phyloP scores from a whole-genome alignment of 495 filamentous ascomycete species.

The Trichoderma gamsii region DNA sequence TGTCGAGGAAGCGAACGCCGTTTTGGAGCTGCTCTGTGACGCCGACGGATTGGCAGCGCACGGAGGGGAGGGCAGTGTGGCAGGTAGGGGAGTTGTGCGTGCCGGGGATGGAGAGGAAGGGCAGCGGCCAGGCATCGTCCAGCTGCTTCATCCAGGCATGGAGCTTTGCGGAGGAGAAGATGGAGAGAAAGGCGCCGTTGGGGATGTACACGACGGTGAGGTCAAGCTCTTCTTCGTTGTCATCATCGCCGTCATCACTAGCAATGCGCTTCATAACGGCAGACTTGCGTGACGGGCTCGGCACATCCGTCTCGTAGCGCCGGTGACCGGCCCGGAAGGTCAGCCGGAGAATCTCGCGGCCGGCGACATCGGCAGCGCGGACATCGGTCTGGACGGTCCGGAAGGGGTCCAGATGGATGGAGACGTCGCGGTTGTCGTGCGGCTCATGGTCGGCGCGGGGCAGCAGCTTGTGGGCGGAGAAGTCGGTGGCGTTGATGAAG shows the following conservation, averaged over 20 bases:
- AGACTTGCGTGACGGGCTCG: constrained; percentile 30
- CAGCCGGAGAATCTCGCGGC: constrained; percentile 37
- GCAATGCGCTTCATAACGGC: constrained; percentile 30
- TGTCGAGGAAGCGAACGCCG: constrained; percentile 91
- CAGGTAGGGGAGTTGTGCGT: constrained; percentile 91
- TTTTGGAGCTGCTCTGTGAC: constrained; percentile 74
- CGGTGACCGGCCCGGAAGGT: constrained; percentile 37
- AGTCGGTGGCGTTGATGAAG: constrained; percentile 28
- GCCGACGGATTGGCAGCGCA: constrained; percentile 83
- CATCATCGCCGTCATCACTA: constrained; percentile 17
- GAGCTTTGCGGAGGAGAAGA: constrained; percentile 69
- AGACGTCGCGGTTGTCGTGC: constrained; percentile 30
- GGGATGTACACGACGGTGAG: constrained; percentile 72
- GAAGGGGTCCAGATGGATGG: constrained; percentile 34
- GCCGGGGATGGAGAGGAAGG: constrained; percentile 82
- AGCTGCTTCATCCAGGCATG: constrained; percentile 76
- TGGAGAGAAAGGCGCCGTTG: constrained; percentile 56
- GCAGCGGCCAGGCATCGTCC: constrained; percentile 60
- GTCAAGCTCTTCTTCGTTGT: constrained; percentile 25
- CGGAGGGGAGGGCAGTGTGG: constrained; percentile 77
- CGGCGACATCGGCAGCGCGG: constrained; percentile 29
- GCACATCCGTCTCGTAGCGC: constrained; percentile 35
- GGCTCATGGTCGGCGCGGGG: constrained; percentile 19
- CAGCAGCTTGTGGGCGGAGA: constrained; percentile 23
- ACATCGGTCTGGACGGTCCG: constrained; percentile 30